Percentiles rank a stretch among this genome's conserved stretches.
Evolutionary conservation across 2,329 filamentous ascomycete species (phyloP).

Genomic region (Leptographium radiaticola): DNA sequence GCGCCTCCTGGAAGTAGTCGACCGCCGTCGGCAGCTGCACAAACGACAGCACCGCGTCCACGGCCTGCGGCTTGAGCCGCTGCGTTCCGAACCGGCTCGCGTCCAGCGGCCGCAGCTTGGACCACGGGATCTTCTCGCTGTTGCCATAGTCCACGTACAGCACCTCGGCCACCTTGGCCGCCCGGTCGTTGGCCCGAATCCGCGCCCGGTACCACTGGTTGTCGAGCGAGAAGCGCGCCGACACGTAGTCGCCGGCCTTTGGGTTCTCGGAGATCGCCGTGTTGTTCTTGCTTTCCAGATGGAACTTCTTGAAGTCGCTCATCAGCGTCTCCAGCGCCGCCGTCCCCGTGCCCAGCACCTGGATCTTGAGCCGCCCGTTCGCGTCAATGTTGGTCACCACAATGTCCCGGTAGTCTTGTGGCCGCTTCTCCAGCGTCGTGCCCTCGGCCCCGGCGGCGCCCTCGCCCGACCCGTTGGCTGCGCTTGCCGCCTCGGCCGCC

Average conservation of each 20-base stretch:
- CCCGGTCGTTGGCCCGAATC: conserved; percentile 83
- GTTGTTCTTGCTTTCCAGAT: conserved; percentile 71
- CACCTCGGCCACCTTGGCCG: conserved; percentile 78
- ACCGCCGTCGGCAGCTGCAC: conserved; percentile 66
- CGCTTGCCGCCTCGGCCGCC: conserved; percentile 38
- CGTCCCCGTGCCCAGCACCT: conserved; percentile 79
- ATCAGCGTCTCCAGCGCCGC: conserved; percentile 76
- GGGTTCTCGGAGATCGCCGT: conserved; percentile 60
- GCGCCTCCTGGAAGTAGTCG: conserved; percentile 74
- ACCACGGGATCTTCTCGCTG: conserved; percentile 78
- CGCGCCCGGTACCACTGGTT: conserved; percentile 89
- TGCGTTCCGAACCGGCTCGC: conserved; percentile 66
- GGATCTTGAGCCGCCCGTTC: conserved; percentile 74
- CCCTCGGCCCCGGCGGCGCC: conserved; percentile 35
- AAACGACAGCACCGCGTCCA: conserved; percentile 77
- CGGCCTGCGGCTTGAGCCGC: conserved; percentile 76
- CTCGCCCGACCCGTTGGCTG: conserved; percentile 32
- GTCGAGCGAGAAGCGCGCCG: conserved; percentile 81
- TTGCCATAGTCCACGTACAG: conserved; percentile 96
- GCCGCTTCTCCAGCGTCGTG: conserved; percentile 49
- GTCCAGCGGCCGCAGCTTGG: conserved; percentile 65
- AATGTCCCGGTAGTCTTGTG: conserved; percentile 79
- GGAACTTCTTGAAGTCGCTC: conserved; percentile 83
- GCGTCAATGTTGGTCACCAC: conserved; percentile 82
- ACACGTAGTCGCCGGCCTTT: conserved; percentile 83